Percentiles rank a stretch among this genome's conserved stretches.
phyloP scores from a whole-genome alignment of 2,329 filamentous ascomycete species.

The Macrophomina pseudophaseolina region DNA sequence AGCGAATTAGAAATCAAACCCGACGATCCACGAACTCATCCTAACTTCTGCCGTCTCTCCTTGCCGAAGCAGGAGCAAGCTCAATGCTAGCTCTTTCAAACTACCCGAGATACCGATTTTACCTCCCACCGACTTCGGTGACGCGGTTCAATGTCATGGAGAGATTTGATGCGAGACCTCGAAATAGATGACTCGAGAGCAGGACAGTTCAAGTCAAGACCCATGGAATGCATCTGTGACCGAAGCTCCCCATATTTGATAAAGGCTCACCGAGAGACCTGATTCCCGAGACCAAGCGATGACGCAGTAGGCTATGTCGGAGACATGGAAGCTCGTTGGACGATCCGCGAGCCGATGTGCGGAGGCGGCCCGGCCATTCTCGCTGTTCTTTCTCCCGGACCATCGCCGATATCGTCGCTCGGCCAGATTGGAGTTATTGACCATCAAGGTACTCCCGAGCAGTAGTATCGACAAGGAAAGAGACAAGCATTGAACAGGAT shows the following conservation, averaged over 20 bases:
- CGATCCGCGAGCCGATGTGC: constrained; percentile 5
- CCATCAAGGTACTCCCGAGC: background rate
- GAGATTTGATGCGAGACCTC: background rate
- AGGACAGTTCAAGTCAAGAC: background rate
- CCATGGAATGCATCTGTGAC: background rate
- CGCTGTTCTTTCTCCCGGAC: constrained; percentile 12
- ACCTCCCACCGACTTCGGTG: background rate
- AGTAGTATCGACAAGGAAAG: background rate
- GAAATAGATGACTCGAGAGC: background rate
- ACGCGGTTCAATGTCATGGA: background rate
- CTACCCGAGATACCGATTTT: background rate
- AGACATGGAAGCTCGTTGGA: constrained; percentile 13
- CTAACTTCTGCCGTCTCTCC: background rate
- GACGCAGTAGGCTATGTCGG: constrained; percentile 4
- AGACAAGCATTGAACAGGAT: background rate
- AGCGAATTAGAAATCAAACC: background rate
- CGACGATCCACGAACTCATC: background rate
- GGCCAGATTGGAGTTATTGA: background rate
- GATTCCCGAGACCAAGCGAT: background rate
- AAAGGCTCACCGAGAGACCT: background rate
- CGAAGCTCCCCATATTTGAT: constrained; percentile 18
- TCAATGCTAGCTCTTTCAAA: background rate
- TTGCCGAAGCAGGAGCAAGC: background rate
- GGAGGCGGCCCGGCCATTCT: constrained; percentile 8
- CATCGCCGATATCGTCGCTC: constrained; percentile 21